Evolutionary conservation across 139 green algal species (phyloP).

Genomic region (Monoraphidium neglectum): DNA sequence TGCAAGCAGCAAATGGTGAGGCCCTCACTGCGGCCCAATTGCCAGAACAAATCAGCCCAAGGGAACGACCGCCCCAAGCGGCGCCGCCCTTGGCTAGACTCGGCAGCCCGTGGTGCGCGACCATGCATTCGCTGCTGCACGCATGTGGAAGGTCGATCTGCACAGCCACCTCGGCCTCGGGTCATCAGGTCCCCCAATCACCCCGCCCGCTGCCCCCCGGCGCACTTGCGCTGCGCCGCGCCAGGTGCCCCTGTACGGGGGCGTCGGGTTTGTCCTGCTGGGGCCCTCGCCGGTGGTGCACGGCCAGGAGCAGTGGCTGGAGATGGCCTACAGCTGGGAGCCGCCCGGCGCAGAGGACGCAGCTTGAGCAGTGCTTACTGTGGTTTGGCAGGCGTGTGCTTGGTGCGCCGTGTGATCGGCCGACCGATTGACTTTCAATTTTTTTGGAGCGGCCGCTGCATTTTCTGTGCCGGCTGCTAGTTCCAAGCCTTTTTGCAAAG

Average conservation of each 20-base stretch:
- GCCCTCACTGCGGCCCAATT: not conserved
- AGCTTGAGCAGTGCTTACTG: too few species aligned
- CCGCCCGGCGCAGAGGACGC: too few species aligned
- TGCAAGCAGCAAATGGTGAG: conserved; percentile 54
- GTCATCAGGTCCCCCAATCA: conserved; percentile 1
- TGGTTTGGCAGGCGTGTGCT: too few species aligned
- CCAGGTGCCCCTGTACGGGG: conserved; percentile 34
- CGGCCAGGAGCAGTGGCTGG: conserved; percentile 60
- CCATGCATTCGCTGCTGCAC: not conserved
- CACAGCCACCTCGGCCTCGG: not conserved
- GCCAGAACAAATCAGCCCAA: not conserved
- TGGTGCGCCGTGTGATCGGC: too few species aligned
- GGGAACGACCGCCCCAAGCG: not conserved
- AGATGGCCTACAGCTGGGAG: conserved; percentile 32
- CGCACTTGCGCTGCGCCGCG: not conserved
- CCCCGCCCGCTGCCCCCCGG: not conserved
- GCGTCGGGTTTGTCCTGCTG: conserved; percentile 46
- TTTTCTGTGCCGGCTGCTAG: too few species aligned
- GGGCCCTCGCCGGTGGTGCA: conserved; percentile 60
- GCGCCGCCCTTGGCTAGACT: not conserved
- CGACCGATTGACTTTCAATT: too few species aligned
- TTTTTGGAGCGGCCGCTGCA: too few species aligned
- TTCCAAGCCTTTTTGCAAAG: too few species aligned
- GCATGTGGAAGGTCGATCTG: not conserved
- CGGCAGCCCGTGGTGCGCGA: not conserved